Evolutionary conservation across 2,329 filamentous ascomycete genomes (phyloP), one percentile per base, ranked within the genome.

Genomic region (Paecilomyces fulvus): DNA sequence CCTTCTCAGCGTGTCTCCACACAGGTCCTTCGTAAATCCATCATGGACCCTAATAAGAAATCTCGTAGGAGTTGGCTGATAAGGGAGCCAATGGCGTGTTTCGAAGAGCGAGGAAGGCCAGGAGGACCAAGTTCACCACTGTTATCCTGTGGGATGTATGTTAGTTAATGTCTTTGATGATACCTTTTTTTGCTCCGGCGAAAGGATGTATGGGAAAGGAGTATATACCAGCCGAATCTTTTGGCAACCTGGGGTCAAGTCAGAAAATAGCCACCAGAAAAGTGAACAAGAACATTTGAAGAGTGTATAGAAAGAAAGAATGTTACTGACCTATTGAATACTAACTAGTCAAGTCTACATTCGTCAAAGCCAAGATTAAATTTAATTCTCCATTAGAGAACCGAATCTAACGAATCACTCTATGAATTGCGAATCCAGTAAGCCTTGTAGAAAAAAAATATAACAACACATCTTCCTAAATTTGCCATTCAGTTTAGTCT

Each of bases 21-120:
- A 51, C 6, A 64, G 20, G 14, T 57, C 59, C 7, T 30, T 21
- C 7, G 62, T 64, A 46, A 60, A 64, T 1, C 61, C 62, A 28
- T 64, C 57, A 43, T 62, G 61, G 9, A 49, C 37, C 4, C 58
- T 56, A 30, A 62, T n/a, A n/a, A n/a, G n/a, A n/a, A n/a, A n/a
- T 61, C 31, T 61, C 60, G 23, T 61, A 61, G 6, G 60, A 61
- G n/a, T 21, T 56, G 25, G 53, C 60, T 3, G 58, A 56, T 30
- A 61, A 54, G 1, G 57, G 55, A 2, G 60, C 60, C 14, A 61
- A 52, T 14, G 60, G 60, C 0, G 60, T 61, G 21, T 61, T 61
- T 37, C 60, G 57, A 30, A 61, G 33, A 10, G 60, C 56, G 5
- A 61, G 37, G 30, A 60, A 61, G 17, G 60, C 60, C 9, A 61